A percentile compares a stretch with the other conserved stretches of the same genome.
Conservation (phyloP, 768 basidiomycete genomes). For the Boletus insuetus region DNA sequence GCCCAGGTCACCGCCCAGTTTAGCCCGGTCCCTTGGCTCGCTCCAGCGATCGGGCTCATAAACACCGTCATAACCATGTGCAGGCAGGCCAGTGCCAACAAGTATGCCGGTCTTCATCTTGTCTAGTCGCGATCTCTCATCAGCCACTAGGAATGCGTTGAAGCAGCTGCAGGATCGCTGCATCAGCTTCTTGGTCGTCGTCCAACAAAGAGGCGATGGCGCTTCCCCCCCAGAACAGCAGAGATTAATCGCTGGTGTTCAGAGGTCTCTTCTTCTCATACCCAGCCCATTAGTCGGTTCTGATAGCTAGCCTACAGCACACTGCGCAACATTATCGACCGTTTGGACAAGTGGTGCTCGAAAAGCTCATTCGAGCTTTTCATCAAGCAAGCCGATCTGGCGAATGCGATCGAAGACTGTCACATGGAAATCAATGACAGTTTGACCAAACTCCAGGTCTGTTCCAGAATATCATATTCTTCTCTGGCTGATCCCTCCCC, state of each 20-base stretch:
- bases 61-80: slow-evolving; percentile 45
- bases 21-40: slow-evolving; percentile 47
- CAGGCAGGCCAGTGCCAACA: slow-evolving; percentile 47
- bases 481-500: slow-evolving; percentile 3
- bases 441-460: slow-evolving; percentile 46
- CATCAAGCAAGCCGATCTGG: slow-evolving; percentile 43
- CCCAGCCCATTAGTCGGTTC: not conserved
- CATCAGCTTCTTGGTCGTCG: slow-evolving; percentile 38
- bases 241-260: slow-evolving; percentile 31
- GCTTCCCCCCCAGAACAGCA: slow-evolving; percentile 30
- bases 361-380: slow-evolving; percentile 42
- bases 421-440: slow-evolving; percentile 46
- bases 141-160: slow-evolving; percentile 37
- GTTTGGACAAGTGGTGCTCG: slow-evolving; percentile 45
- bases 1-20: slow-evolving; percentile 48
- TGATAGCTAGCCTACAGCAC: slow-evolving; percentile 22
- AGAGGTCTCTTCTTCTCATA: slow-evolving; percentile 24
- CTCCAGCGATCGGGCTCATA: slow-evolving; percentile 40
- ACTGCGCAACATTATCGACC: slow-evolving; percentile 35
- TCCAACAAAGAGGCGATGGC: slow-evolving; percentile 34
- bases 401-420: slow-evolving; percentile 43
- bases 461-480: not conserved
- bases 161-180: slow-evolving; percentile 47
- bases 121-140: slow-evolving; percentile 2
- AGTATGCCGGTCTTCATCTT: slow-evolving; percentile 28